Percentiles rank a stretch among this genome's conserved stretches.
These are phyloP conservation scores for Solanum sitiens DNA, from an alignment of 257 asterid genomes.

Conservation along the genomic window DNA sequence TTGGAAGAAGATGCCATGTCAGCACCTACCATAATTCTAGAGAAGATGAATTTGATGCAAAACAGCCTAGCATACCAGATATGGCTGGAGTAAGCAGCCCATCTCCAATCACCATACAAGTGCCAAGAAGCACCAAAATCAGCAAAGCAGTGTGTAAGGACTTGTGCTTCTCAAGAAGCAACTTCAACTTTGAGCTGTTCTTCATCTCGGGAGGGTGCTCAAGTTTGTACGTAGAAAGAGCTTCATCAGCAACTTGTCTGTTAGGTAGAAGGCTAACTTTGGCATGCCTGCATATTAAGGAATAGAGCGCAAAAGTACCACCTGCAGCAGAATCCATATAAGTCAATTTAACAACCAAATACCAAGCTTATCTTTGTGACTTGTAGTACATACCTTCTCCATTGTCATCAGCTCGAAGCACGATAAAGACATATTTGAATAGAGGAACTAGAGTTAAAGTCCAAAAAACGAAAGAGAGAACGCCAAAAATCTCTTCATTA, in stretches of 20 bases:
- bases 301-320: slow-evolving; percentile 94
- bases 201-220: slow-evolving; percentile 62
- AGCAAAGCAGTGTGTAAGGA: slow-evolving; percentile 72
- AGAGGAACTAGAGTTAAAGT: slow-evolving; percentile 86
- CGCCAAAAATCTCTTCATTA: slow-evolving; percentile 89
- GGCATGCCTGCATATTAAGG: slow-evolving; percentile 92
- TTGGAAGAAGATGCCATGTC: neutral
- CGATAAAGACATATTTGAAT: slow-evolving; percentile 79
- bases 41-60: neutral
- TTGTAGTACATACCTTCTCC: slow-evolving; percentile 70
- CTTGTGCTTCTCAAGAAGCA: slow-evolving; percentile 77
- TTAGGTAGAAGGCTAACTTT: slow-evolving; percentile 93
- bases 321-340: slow-evolving; percentile 42
- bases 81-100: slow-evolving; percentile 96
- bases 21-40: neutral
- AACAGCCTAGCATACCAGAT: slow-evolving; percentile 61
- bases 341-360: neutral
- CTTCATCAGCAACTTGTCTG: slow-evolving; percentile 77
- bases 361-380: neutral
- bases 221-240: slow-evolving; percentile 78
- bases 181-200: slow-evolving; percentile 56
- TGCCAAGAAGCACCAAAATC: slow-evolving; percentile 78
- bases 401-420: slow-evolving; percentile 92
- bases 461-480: slow-evolving; percentile 91
- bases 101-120: slow-evolving; percentile 99